phyloP scores from a whole-genome alignment of 306 rosid species.

The Psophocarpus tetragonolobus region DNA sequence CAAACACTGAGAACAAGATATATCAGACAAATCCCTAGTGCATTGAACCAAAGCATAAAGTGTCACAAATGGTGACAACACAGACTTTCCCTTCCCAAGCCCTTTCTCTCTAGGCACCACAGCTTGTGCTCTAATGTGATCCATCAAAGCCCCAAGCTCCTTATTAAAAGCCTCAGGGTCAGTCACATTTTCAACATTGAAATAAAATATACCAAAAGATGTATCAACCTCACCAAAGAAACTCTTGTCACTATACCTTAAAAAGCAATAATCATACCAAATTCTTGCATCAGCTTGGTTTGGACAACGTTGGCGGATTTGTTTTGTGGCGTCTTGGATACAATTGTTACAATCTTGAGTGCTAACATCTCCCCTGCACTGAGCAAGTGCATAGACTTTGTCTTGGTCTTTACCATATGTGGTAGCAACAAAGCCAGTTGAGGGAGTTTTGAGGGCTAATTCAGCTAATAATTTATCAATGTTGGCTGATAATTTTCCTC shows the following conservation, averaged over 20 bases:
- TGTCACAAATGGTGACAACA: conserved; percentile 50
- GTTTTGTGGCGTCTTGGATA: conserved; percentile 54
- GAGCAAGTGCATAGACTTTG: conserved; percentile 60
- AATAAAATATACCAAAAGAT: conserved; percentile 53
- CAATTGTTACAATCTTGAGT: conserved; percentile 58
- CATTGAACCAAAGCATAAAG: conserved; percentile 70
- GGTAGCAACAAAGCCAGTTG: conserved; percentile 45
- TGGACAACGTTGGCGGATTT: conserved; percentile 54
- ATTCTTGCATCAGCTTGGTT: conserved; percentile 58
- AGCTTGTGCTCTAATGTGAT: conserved; percentile 47
- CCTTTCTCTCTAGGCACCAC: conserved; percentile 40
- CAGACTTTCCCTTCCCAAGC: conserved; percentile 61
- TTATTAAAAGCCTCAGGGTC: conserved; percentile 57
- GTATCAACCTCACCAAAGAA: conserved; percentile 60
- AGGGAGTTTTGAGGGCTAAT: conserved; percentile 47
- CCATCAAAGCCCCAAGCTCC: conserved; percentile 46
- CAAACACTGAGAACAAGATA: conserved; percentile 65
- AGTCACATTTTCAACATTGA: conserved; percentile 50
- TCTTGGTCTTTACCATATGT: conserved; percentile 44
- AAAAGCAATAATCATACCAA: conserved; percentile 70
- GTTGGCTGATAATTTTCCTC: conserved; percentile 47
- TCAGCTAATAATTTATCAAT: conserved; percentile 50
- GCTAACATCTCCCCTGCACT: conserved; percentile 67
- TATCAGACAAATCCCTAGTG: conserved; percentile 60
- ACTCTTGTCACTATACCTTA: conserved; percentile 46